These are phyloP conservation scores for Trichoderma pleuroti DNA, from an alignment of 2,329 filamentous ascomycete genomes.

Conservation along the genomic window DNA sequence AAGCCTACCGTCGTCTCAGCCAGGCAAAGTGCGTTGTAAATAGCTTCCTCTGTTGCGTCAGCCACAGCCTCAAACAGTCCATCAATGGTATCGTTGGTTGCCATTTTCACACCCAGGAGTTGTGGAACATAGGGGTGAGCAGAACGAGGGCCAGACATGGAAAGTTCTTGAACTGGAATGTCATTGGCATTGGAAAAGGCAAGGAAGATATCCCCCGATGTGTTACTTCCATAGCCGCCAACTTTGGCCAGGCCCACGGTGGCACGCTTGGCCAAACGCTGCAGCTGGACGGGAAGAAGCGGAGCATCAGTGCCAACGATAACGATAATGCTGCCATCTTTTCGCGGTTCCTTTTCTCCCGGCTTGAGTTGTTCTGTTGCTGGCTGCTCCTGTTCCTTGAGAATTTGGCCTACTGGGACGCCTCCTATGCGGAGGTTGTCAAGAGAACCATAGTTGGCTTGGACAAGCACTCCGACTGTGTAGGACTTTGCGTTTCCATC, in stretches of 20 bases:
- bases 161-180: conserved; percentile 36
- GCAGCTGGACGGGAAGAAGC: conserved; percentile 32
- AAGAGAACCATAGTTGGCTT: conserved; percentile 61
- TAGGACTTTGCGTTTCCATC: conserved; percentile 41
- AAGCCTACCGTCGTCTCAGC: conserved; percentile 56
- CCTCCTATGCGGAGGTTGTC: conserved; percentile 56
- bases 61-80: conserved; percentile 58
- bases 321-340: conserved; percentile 37
- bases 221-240: conserved; percentile 59
- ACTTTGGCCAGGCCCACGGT: conserved; percentile 59
- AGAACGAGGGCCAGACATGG: neutral
- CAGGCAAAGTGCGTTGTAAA: conserved; percentile 61
- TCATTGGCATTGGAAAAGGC: conserved; percentile 61
- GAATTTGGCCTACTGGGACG: conserved; percentile 57
- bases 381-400: conserved; percentile 43
- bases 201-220: conserved; percentile 64
- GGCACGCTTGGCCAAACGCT: conserved; percentile 55
- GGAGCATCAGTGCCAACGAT: conserved; percentile 33
- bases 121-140: neutral
- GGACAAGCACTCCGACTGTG: conserved; percentile 59
- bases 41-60: conserved; percentile 62
- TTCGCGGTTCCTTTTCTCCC: conserved; percentile 28
- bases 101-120: conserved; percentile 20
- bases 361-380: conserved; percentile 9
- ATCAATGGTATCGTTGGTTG: conserved; percentile 59